phyloP scores from a whole-genome alignment of 2,329 filamentous ascomycete species.

The Verticillium zaregamsianum region DNA sequence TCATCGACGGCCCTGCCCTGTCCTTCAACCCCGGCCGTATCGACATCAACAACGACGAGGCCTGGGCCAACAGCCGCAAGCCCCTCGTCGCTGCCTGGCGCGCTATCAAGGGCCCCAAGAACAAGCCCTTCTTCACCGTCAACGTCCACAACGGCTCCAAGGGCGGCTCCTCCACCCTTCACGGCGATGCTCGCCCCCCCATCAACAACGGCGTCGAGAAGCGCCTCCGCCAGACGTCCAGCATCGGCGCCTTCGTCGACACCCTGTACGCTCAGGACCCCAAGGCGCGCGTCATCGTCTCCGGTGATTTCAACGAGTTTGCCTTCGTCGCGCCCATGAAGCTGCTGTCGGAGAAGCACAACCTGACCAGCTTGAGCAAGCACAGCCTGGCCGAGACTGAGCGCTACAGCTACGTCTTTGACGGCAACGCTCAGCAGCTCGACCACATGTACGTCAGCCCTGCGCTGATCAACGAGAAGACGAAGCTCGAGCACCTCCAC shows the following conservation, averaged over 20 bases:
- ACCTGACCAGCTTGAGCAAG: conserved; percentile 59
- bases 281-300: conserved; percentile 53
- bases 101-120: conserved; percentile 44
- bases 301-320: conserved; percentile 73
- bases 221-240: conserved; percentile 50
- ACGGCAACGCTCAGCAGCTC: conserved; percentile 65
- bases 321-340: conserved; percentile 55
- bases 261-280: conserved; percentile 53
- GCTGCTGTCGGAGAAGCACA: conserved; percentile 47
- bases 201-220: conserved; percentile 60
- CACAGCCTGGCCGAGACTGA: conserved; percentile 47
- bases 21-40: conserved; percentile 67
- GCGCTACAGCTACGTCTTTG: conserved; percentile 68
- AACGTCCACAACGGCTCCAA: conserved; percentile 68
- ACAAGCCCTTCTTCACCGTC: conserved; percentile 61
- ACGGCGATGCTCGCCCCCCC: conserved; percentile 63
- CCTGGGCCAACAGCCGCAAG: conserved; percentile 61
- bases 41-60: conserved; percentile 50
- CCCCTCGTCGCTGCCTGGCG: conserved; percentile 65
- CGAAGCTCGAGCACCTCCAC: conserved; percentile 63
- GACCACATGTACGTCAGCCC: conserved; percentile 67
- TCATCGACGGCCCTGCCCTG: conserved; percentile 54
- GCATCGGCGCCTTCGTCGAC: conserved; percentile 56
- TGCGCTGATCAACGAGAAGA: conserved; percentile 34
- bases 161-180: conserved; percentile 58